Percentiles rank a stretch among this genome's conserved stretches.
Evolutionary conservation across 129 eudicot species (phyloP).

Genomic region (Apium graveolens): DNA sequence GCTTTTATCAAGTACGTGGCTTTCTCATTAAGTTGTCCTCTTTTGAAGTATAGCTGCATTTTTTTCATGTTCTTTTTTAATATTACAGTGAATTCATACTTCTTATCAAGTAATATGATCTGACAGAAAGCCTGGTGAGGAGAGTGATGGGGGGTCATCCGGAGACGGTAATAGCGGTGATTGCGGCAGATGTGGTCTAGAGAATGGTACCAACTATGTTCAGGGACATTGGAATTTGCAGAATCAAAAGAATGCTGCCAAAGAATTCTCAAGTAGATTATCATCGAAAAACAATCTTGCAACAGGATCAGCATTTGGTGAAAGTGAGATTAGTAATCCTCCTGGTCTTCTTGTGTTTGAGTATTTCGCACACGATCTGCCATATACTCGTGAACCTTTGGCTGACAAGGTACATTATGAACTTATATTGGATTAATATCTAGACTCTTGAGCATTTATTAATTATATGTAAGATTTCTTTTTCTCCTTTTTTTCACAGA

Average conservation of each 20-base stretch:
- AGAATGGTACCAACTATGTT: constrained; percentile 12
- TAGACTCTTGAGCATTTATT: neutral
- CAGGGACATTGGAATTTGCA: constrained; percentile 25
- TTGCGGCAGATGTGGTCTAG: constrained; percentile 44
- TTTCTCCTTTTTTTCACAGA: constrained; percentile 29
- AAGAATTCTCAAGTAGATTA: constrained; percentile 29
- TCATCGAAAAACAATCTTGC: constrained; percentile 23
- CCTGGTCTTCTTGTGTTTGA: constrained; percentile 68
- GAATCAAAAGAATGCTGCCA: constrained; percentile 18
- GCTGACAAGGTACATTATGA: constrained; percentile 52
- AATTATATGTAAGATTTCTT: neutral
- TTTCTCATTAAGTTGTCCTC: neutral
- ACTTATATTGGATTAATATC: neutral
- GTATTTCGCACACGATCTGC: constrained; percentile 68
- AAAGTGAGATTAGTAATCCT: constrained; percentile 55
- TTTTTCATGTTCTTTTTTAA: neutral
- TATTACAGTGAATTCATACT: neutral
- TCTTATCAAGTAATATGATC: neutral
- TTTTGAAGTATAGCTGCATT: neutral
- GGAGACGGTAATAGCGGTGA: constrained; percentile 65
- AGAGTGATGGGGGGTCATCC: constrained; percentile 81
- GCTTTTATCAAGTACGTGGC: neutral
- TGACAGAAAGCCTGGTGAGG: constrained; percentile 69
- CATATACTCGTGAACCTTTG: constrained; percentile 81
- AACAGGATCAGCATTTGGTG: constrained; percentile 36